Conservation (phyloP, 441 rosid genomes). For the Croton laevigatus region DNA sequence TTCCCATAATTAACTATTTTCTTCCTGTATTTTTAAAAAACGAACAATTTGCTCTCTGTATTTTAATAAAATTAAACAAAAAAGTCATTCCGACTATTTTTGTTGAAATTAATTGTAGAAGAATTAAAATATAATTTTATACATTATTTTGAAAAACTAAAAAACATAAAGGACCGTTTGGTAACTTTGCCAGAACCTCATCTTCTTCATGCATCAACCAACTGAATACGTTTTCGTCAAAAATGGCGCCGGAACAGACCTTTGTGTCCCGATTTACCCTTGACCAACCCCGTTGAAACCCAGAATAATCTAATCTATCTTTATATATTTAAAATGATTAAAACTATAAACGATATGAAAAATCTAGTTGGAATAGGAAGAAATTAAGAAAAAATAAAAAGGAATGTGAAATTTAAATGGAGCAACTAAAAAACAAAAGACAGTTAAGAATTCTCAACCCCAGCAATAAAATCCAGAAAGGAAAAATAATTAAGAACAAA, state of each 20-base stretch:
- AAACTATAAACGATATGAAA: neutral
- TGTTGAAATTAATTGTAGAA: no score
- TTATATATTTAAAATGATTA: slow-evolving; percentile 1
- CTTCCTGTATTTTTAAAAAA: no score
- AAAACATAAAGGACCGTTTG: no score
- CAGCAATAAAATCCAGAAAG: slow-evolving; percentile 88
- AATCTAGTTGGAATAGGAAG: neutral
- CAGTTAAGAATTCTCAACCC: slow-evolving; percentile 97
- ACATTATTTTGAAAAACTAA: no score
- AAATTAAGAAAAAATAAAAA: neutral
- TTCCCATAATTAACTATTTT: no score
- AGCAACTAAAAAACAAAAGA: slow-evolving; percentile 83
- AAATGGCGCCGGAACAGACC: slow-evolving; percentile 89
- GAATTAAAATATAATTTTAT: no score
- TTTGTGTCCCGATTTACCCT: slow-evolving; percentile 38
- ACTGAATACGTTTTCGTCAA: slow-evolving; percentile 79
- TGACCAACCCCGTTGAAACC: slow-evolving; percentile 18
- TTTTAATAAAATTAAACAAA: no score
- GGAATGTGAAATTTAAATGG: slow-evolving; percentile 15
- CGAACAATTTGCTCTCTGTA: no score
- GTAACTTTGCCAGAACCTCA: no score
- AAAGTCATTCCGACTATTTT: no score
- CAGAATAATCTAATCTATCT: neutral
- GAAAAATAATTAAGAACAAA: slow-evolving; percentile 46
- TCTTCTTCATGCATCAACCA: no score